phyloP scores from a whole-genome alignment of 1,284 basidiomycete genomes.

The Ustilago loliicola region DNA sequence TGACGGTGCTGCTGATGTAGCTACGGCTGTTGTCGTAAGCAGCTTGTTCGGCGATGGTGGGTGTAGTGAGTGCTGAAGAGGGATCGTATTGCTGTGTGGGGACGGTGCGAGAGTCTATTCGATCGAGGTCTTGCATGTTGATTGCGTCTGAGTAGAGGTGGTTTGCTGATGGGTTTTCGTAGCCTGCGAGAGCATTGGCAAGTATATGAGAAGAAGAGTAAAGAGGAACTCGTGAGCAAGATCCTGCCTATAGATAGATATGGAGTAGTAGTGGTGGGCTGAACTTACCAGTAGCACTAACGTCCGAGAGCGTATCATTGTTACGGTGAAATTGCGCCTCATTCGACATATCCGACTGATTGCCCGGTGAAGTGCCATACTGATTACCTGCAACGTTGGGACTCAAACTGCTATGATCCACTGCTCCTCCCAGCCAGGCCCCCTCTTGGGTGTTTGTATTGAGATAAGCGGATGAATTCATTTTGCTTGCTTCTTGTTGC shows the following conservation, averaged over 20 bases:
- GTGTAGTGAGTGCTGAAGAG: conserved; percentile 37
- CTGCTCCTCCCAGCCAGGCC: conserved; percentile 38
- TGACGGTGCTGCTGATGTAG: conserved; percentile 15
- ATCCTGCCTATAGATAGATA: not conserved
- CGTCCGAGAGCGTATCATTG: conserved; percentile 38
- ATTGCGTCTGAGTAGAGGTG: conserved; percentile 40
- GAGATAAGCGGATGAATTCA: conserved; percentile 27
- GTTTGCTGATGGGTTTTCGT: conserved; percentile 29
- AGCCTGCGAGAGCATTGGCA: conserved; percentile 13
- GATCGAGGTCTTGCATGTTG: conserved; percentile 36
- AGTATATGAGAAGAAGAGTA: not conserved
- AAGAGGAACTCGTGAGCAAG: not conserved
- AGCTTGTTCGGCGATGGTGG: conserved; percentile 40
- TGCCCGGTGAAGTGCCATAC: conserved; percentile 51
- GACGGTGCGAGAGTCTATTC: conserved; percentile 7
- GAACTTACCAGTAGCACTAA: conserved; percentile 33
- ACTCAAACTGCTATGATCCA: conserved; percentile 15
- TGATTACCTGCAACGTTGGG: conserved; percentile 17
- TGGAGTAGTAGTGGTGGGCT: not conserved
- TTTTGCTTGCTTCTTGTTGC: conserved; percentile 4
- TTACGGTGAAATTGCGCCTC: conserved; percentile 46
- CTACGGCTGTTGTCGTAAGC: conserved; percentile 27
- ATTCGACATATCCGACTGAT: conserved; percentile 52
- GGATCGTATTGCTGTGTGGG: conserved; percentile 14
- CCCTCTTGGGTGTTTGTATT: conserved; percentile 32